Evolutionary conservation across 2,329 filamentous ascomycete species (phyloP), one percentile per base, ranked within the genome.

Genomic region (Alternaria conjuncta): DNA sequence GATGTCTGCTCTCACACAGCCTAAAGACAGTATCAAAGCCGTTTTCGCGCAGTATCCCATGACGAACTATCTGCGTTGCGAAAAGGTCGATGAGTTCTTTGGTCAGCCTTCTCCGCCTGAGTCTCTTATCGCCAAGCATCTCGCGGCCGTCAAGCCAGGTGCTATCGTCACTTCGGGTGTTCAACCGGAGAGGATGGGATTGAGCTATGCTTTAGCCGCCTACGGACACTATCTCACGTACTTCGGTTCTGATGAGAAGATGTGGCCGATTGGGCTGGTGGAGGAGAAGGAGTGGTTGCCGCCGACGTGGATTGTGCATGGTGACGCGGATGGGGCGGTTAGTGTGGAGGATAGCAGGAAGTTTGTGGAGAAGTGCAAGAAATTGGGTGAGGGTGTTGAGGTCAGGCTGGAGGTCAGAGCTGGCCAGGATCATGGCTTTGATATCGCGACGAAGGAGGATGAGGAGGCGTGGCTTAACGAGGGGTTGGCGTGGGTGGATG

Each of bases 351-450:
- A 75, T 60, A 74, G 62, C 12, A 63, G 54, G 63, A 61, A 44
- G 5, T 79, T 79, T 62, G 72, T 72, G 25, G 55, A 69, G 23
- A 75, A 73, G 61, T 71, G 64, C 26, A 61, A 64, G 50, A 54
- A 53, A 28, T 56, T 72, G 28, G 59, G 11, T 21, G 21, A 63
- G n/a, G 65, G 64, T 4, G 44, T 55, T 12, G 68, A 74, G 54
- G 62, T 76, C 2, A 73, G 55, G 55, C 57, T 78, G 4, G 63
- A 66, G 49, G 57, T 69, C 13, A 21, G 63, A 46, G 21, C 70
- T 12, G 68, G 69, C 0, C 54, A 65, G 49, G 73, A 78, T 41
- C 78, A 79, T 67, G 78, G 77, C 8, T 79, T 79, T 50, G 77
- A 78, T 60, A 61, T 56, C 23, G 63, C 62, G 18, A n/a, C 56